These are phyloP conservation scores for Trypanosoma congolense DNA, from an alignment of 208 protist species.

Conservation along the genomic window DNA sequence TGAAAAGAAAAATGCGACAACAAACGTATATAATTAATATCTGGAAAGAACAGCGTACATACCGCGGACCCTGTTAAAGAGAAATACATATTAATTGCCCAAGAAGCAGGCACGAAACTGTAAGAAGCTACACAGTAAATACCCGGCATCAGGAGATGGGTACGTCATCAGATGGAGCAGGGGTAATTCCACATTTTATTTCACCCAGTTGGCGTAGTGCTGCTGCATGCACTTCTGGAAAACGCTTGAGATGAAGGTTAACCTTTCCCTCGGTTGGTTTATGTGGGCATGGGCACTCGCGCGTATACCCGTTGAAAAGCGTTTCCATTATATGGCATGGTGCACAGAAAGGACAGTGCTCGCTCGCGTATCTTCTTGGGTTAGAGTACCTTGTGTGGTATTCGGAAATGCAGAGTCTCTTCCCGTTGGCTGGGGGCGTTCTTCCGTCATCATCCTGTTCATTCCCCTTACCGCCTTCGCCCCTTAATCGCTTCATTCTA, in stretches of 20 bases:
- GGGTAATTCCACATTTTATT: constrained; percentile 25
- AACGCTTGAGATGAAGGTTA: constrained; percentile 33
- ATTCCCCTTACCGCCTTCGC: neutral
- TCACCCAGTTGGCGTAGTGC: constrained; percentile 33
- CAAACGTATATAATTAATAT: no score
- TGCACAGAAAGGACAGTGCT: constrained; percentile 52
- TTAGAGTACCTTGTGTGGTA: constrained; percentile 54
- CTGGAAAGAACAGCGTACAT: no score
- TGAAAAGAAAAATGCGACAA: no score
- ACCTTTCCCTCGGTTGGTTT: constrained; percentile 58
- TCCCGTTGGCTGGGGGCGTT: neutral
- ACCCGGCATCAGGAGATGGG: constrained; percentile 4
- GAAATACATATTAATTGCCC: no score
- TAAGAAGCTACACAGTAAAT: neutral
- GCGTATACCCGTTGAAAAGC: constrained; percentile 47
- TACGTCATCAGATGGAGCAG: constrained; percentile 29
- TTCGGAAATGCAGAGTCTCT: constrained; percentile 31
- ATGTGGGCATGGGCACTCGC: constrained; percentile 54
- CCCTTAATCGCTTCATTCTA: neutral
- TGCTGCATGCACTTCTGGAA: constrained; percentile 29
- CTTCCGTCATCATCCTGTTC: no score
- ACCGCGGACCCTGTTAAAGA: no score
- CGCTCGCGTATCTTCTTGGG: constrained; percentile 34
- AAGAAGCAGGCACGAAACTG: neutral
- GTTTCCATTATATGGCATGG: constrained; percentile 72